Evolutionary conservation across 805 yeast genomes (phyloP).

Genomic region (Metschnikowia drakensbergensis): DNA sequence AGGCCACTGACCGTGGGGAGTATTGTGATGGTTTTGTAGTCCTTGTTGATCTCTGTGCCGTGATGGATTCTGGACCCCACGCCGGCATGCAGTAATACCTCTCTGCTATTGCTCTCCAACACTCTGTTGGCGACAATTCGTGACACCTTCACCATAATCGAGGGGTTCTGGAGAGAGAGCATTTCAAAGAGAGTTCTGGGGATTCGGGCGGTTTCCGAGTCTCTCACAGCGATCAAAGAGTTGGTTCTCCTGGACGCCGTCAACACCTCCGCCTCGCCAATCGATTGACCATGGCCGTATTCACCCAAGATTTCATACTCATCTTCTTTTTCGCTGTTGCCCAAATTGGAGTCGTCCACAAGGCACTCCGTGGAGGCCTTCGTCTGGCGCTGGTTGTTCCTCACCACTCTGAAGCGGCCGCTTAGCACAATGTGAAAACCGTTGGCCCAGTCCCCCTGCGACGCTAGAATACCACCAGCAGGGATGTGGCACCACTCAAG

Average conservation of each 20-base stretch:
- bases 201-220: conserved; percentile 88
- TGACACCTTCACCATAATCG: conserved; percentile 86
- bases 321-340: conserved; percentile 14
- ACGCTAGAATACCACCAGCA: conserved; percentile 79
- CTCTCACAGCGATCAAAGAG: conserved; percentile 82
- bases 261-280: conserved; percentile 93
- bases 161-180: conserved; percentile 78
- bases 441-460: conserved; percentile 83
- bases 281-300: conserved; percentile 88
- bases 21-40: conserved; percentile 79
- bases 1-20: conserved; percentile 75
- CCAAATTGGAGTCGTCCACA: conserved; percentile 21
- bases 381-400: conserved; percentile 19
- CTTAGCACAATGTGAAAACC: conserved; percentile 87
- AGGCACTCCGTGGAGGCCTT: conserved; percentile 7
- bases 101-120: conserved; percentile 16
- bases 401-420: conserved; percentile 75
- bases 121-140: conserved; percentile 72
- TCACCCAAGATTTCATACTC: conserved; percentile 55
- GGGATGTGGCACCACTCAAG: conserved; percentile 90
- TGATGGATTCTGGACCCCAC: background rate
- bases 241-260: conserved; percentile 69
- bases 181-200: conserved; percentile 88
- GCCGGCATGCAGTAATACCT: conserved; percentile 27
- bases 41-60: conserved; percentile 31